Conservation (phyloP, 169 alveolate species). For the Plasmodium berghei region DNA sequence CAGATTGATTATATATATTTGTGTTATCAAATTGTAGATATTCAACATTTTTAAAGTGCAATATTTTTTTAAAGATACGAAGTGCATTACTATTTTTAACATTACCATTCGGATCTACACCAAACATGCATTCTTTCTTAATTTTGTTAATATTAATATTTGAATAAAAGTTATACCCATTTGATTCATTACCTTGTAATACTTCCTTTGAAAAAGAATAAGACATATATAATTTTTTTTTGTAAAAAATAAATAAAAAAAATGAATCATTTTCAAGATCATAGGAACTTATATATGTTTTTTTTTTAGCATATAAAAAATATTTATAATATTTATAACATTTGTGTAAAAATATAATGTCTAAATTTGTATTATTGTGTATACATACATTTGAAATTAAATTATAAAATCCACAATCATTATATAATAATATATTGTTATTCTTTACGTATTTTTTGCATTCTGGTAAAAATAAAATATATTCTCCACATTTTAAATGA, state of each 20-base stretch:
- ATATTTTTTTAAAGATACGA: neutral
- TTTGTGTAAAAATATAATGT: slow-evolving; percentile 35
- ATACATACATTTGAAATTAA: slow-evolving; percentile 34
- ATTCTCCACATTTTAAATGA: slow-evolving; percentile 8
- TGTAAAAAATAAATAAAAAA: slow-evolving; percentile 32
- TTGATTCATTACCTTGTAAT: neutral
- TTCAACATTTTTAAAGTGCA: slow-evolving; percentile 1
- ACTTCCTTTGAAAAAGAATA: neutral
- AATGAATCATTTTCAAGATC: slow-evolving; percentile 7
- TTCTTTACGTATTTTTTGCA: neutral
- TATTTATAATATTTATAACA: slow-evolving; percentile 21
- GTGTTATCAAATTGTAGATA: too few relatives aligned
- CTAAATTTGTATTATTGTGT: slow-evolving; percentile 35
- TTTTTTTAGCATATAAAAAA: slow-evolving; percentile 24
- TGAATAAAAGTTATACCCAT: too few relatives aligned
- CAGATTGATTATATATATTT: too few relatives aligned
- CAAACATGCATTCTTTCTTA: too few relatives aligned
- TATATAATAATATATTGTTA: slow-evolving; percentile 1
- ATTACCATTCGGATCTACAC: too few relatives aligned
- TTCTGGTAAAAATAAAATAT: slow-evolving; percentile 15
- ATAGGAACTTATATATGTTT: slow-evolving; percentile 17
- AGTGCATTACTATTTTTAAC: too few relatives aligned
- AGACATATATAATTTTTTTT: slow-evolving; percentile 23
- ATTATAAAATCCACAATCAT: slow-evolving; percentile 1
- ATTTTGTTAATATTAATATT: too few relatives aligned